Base-by-base conservation (phyloP, 2,329 filamentous ascomycete genomes). In the Neospermospora avenae region DNA sequence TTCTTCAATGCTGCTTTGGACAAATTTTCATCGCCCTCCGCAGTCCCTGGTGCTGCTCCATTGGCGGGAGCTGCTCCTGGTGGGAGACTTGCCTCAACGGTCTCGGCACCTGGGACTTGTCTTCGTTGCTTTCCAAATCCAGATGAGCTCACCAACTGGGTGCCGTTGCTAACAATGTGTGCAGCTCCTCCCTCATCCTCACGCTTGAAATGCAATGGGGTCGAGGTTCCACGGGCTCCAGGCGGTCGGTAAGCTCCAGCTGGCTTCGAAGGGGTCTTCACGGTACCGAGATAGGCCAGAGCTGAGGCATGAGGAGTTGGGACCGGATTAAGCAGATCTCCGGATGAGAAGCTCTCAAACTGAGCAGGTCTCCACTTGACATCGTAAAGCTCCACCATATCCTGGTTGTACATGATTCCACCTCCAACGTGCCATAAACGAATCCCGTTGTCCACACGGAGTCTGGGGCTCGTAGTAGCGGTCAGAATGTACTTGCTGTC, bases 211-310 rank as follows among this genome's bases (percentile, higher is more conserved):
- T 95, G 90, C 64, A 98, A 80, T 10, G 95, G 95, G 0, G 95
- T 98, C 57, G 86, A 84, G 64, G 89, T 86, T 55, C 95, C 95
- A 67, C 95, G 89, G 28, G 95, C 95, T 67, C 95, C 95, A 2
- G 95, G 95, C 41, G 95, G 95, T 49, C 95, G 88, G 74, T 99
- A 99, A 3, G 95, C 95, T 67, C 95, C 95, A n/a, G 91, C 92
- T 46, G 95, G 92, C 80, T 99, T 99, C 63, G 91, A 95, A 4
- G 95, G 93, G 3, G 93, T 93, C 83, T 98, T 98, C 70, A 90
- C 87, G 3, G 89, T 93, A 66, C 86, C 89, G 55, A 97, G 81
- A 71, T 92, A 97, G 1, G 87, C 84, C 35, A 89, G 76, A 11
- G 93, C 95, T 35, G 93, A 98, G 7, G 86, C 74, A 73, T 99